Conservation (phyloP, 441 rosid species). For the Corymbia calophylla region DNA sequence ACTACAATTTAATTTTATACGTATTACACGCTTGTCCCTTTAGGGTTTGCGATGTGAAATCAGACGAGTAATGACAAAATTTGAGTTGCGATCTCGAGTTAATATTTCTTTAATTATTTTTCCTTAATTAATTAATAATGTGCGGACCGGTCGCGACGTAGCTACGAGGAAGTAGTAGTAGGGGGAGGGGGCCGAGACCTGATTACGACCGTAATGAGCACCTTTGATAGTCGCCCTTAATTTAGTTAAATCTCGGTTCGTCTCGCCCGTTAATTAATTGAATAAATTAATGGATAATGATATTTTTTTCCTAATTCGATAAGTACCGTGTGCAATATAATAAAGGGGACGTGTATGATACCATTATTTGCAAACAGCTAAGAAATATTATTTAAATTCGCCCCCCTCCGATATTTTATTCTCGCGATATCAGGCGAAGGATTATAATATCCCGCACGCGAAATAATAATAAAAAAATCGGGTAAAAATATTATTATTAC, state of each 20-base stretch:
- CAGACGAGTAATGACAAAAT: not conserved
- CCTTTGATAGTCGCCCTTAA: not conserved
- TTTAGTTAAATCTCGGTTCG: not conserved
- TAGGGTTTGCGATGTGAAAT: not conserved
- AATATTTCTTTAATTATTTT: not conserved
- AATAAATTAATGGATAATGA: not conserved
- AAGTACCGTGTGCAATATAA: not conserved
- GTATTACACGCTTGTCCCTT: not conserved
- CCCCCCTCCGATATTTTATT: not conserved
- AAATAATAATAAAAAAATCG: not conserved
- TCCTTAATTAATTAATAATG: not conserved
- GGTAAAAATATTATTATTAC: not conserved
- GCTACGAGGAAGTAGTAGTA: not conserved
- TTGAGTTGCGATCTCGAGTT: not conserved
- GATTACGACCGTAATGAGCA: not conserved
- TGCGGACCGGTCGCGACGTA: not conserved
- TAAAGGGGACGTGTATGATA: not conserved
- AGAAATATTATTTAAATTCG: not conserved
- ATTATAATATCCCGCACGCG: not conserved
- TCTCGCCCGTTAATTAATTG: not conserved
- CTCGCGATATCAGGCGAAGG: not conserved
- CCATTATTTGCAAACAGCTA: constrained; percentile 1
- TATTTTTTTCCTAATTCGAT: not conserved
- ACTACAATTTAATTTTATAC: not conserved
- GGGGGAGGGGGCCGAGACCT: not conserved